Base-by-base conservation (phyloP, 1,284 basidiomycete genomes). In the Ganoderma multipileum region DNA sequence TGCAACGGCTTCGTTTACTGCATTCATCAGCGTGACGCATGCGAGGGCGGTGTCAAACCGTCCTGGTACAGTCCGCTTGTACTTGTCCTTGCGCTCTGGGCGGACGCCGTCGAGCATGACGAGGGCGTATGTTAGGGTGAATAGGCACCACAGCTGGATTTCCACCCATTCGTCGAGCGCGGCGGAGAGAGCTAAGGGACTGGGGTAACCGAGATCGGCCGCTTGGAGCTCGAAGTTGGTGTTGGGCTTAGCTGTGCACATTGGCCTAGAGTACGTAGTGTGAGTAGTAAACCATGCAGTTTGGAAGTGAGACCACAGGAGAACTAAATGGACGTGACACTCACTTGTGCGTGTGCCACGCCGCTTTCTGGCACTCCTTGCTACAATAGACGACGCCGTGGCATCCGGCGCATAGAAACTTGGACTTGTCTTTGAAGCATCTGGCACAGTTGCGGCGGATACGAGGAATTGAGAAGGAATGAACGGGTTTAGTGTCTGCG, bases 311-410 rank as follows among this genome's bases (percentile, higher is more conserved):
- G 44, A 18, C 16, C 0, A 42, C 16, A n/a, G 47, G 26, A 9
- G 18, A 7, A 59, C n/a, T 9, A 42, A 42, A 1, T 7, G 41
- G 20, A 44, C 3, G 38, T 11, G 47, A 28, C 8, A 47, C 63
- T 18, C 14, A 69, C 68, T 60, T 69, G 47, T 66, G 68, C 8
- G 18, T 11, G 5, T 42, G 28, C 68, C 64, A 69, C 8, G 61
- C 68, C 0, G 42, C 33, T n/a, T 61, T 68, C 54, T 68, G 64
- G 44, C 64, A 69, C 16, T 63, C 61, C n/a, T 23, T 69, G 39
- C 68, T 66, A 50, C 64, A 66, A 26, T 66, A 69, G n/a, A 52
- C n/a, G 20, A 50, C 57, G 9, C 36, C 26, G 0, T 55, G 47
- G 30, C 64, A 66, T 2, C 64, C 64, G n/a, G 18, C 14, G 39